Conservation (phyloP, 2,329 filamentous ascomycete species). For the Didymellaceae sp. region DNA sequence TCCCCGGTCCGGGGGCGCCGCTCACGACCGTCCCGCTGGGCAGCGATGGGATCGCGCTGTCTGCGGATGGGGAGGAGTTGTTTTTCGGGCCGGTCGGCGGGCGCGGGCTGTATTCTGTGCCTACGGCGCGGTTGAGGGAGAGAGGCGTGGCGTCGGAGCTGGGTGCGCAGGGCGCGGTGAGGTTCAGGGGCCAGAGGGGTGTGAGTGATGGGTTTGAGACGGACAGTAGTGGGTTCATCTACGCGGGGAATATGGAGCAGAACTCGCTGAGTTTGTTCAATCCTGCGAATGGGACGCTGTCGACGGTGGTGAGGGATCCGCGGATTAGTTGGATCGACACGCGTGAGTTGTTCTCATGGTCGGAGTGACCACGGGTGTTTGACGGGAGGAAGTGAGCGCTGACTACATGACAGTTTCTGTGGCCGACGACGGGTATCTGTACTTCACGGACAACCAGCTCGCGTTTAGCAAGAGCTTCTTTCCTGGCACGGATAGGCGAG, state of each 20-base stretch:
- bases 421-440: slow-evolving; percentile 57
- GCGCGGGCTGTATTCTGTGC: slow-evolving; percentile 54
- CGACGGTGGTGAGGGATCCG: slow-evolving; percentile 55
- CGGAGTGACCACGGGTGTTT: not conserved
- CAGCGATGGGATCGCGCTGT: slow-evolving; percentile 59
- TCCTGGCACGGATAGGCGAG: slow-evolving; percentile 52
- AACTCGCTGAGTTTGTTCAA: slow-evolving; percentile 52
- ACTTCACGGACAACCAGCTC: slow-evolving; percentile 62
- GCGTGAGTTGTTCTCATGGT: slow-evolving; percentile 24
- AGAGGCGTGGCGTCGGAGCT: slow-evolving; percentile 51
- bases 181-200: slow-evolving; percentile 56
- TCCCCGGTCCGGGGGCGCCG: slow-evolving; percentile 43
- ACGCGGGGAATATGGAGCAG: slow-evolving; percentile 59
- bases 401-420: slow-evolving; percentile 41
- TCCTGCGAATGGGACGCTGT: slow-evolving; percentile 53
- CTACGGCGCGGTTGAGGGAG: slow-evolving; percentile 54
- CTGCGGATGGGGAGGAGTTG: slow-evolving; percentile 56
- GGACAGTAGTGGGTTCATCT: slow-evolving; percentile 58
- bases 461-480: slow-evolving; percentile 46
- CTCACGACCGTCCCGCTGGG: slow-evolving; percentile 54
- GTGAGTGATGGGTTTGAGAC: slow-evolving; percentile 61
- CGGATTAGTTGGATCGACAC: slow-evolving; percentile 60
- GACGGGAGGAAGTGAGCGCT: not conserved
- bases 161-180: slow-evolving; percentile 52
- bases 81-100: slow-evolving; percentile 56